Evolutionary conservation across 2,329 filamentous ascomycete genomes (phyloP).

Genomic region (Fusarium anthophilum): DNA sequence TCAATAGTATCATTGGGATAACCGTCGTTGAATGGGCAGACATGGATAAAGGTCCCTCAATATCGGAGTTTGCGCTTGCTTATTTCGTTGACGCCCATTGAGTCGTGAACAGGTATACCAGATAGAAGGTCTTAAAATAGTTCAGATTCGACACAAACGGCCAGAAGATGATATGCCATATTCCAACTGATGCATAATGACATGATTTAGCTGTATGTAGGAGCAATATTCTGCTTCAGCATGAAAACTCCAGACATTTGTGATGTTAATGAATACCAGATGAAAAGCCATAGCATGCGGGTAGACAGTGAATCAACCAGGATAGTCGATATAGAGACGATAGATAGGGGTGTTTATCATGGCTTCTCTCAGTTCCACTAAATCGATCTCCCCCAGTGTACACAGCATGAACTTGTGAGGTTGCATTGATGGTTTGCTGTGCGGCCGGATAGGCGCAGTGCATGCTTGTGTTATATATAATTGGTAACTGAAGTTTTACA

Average conservation of each 20-base stretch:
- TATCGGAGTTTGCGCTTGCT: not conserved
- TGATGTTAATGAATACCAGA: not conserved
- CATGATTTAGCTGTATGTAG: not conserved
- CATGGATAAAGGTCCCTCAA: not conserved
- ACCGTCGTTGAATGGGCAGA: no score
- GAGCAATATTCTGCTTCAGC: not conserved
- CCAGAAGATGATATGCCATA: not conserved
- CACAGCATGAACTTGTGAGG: conserved; percentile 23
- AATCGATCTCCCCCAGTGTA: conserved; percentile 8
- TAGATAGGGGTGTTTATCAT: not conserved
- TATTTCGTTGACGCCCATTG: not conserved
- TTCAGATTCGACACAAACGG: not conserved
- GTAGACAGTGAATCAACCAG: not conserved
- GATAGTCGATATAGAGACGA: not conserved
- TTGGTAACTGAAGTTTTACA: not conserved
- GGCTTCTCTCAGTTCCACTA: conserved; percentile 4
- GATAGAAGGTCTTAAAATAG: not conserved
- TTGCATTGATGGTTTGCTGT: not conserved
- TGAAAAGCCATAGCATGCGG: not conserved
- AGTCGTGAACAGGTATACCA: not conserved
- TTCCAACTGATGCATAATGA: not conserved
- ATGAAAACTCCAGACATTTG: not conserved
- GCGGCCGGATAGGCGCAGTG: not conserved
- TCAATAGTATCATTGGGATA: not conserved
- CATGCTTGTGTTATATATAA: not conserved